Evolutionary conservation across 192 early-diverging fungal genomes (phyloP), one percentile per base, ranked within the genome.

Genomic region (Backusella psychrophila): DNA sequence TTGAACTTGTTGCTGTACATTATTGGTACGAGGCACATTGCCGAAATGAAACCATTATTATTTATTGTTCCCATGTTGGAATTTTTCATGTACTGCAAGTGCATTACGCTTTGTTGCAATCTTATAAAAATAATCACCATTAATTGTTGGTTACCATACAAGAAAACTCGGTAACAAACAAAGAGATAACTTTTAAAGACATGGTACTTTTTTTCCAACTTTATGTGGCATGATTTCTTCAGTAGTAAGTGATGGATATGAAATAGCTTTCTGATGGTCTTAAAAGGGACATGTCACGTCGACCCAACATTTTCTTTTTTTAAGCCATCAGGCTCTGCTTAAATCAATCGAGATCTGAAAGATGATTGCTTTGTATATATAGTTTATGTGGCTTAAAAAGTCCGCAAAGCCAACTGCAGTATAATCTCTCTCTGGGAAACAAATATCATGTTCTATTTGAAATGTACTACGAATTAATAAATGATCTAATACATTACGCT

Each of bases 151-250:
- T 89, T 83, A 67, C 93, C 88, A 53, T 85, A 87, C 76, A 92
- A 87, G 75, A 94, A 93, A 29, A 87, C 90, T 36, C 94, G 86
- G 79, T 96, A 96, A 79, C 91, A 93, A 9, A 97, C 89, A 87
- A 98, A 98, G 74, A 94, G 92, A 83, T 99, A 98, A 75, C 94
- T 86, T 7, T 84, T 74, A 77, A 93, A 97, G 3, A 91, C 78
- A 84, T 99, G 96, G 71, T 94, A 95, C 77, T 98, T 98, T 87
- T 98, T 97, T 19, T 88, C n/a, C n/a, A 5, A 91, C 89, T 72
- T 95, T 93, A 39, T 94, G 89, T 11, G 89, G 91, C 53, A 88
- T 82, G 52, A 98, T 97, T 79, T 99, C 96, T 85, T 99, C 96
- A 19, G 86, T 77, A 0, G 93, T 94, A 26, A 94, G 84, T 29